These are phyloP conservation scores for Echinosophora koreensis DNA, from an alignment of 306 rosid genomes.

Conservation along the genomic window DNA sequence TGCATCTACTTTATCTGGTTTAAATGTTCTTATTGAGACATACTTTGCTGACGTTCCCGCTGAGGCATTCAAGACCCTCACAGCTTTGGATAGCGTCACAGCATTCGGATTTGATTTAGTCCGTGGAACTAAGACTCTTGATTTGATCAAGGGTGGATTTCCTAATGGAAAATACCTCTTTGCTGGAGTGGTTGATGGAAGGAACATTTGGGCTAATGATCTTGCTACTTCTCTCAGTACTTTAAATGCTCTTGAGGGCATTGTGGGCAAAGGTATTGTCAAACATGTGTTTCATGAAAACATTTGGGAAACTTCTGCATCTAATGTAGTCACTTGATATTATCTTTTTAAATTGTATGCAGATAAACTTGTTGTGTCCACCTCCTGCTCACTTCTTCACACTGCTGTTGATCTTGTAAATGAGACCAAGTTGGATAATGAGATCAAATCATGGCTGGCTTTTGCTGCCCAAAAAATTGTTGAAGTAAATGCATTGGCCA, in stretches of 20 bases:
- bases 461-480: conserved; percentile 92
- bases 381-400: conserved; percentile 91
- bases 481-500: conserved; percentile 93
- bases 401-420: conserved; percentile 92
- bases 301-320: neutral
- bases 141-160: conserved; percentile 70
- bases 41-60: conserved; percentile 90
- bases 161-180: conserved; percentile 83
- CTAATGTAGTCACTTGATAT: conserved; percentile 9
- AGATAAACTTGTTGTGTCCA: conserved; percentile 89
- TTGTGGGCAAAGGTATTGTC: conserved; percentile 80
- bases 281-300: conserved; percentile 26
- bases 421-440: conserved; percentile 83
- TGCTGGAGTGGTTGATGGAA: conserved; percentile 93
- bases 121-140: conserved; percentile 77
- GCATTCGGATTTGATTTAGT: conserved; percentile 85
- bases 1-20: conserved; percentile 71
- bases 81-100: conserved; percentile 68
- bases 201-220: conserved; percentile 94
- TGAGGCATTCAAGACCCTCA: conserved; percentile 78
- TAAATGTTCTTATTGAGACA: conserved; percentile 80
- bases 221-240: conserved; percentile 66
- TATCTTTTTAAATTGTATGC: conserved; percentile 29
- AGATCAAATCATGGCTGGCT: conserved; percentile 89
- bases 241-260: conserved; percentile 60